These are phyloP conservation scores for Scytalidium lignicola DNA, from an alignment of 2,329 filamentous ascomycete genomes.

Conservation along the genomic window DNA sequence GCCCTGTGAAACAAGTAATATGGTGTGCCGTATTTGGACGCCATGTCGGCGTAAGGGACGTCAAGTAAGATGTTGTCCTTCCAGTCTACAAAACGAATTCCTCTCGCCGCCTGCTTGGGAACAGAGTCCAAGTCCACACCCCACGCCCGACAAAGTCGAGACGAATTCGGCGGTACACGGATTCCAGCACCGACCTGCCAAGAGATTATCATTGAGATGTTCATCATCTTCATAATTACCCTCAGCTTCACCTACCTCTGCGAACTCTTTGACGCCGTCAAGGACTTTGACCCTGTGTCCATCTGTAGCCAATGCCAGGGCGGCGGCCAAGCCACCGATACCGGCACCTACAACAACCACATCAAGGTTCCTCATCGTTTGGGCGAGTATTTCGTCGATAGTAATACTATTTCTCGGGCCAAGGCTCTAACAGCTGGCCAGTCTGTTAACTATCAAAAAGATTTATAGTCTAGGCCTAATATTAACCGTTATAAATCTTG, in stretches of 20 bases:
- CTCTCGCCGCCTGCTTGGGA: background rate
- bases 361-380: background rate
- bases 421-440: no score
- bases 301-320: background rate
- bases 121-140: background rate
- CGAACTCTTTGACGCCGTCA: background rate
- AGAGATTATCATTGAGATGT: background rate
- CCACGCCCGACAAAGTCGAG: background rate
- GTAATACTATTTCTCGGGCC: no score
- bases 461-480: no score
- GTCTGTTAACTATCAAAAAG: no score
- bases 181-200: background rate
- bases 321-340: conserved; percentile 32
- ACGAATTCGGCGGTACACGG: conserved; percentile 1
- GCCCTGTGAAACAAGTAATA: conserved; percentile 1
- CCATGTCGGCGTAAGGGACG: background rate
- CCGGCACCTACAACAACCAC: conserved; percentile 26
- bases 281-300: background rate
- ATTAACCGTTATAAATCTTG: no score
- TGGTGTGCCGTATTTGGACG: background rate
- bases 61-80: background rate
- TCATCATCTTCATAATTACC: background rate
- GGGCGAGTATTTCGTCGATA: no score
- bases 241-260: background rate
- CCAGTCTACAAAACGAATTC: background rate